phyloP scores from a whole-genome alignment of 2,329 filamentous ascomycete species.

The Paraphaeosphaeria sporulosa region DNA sequence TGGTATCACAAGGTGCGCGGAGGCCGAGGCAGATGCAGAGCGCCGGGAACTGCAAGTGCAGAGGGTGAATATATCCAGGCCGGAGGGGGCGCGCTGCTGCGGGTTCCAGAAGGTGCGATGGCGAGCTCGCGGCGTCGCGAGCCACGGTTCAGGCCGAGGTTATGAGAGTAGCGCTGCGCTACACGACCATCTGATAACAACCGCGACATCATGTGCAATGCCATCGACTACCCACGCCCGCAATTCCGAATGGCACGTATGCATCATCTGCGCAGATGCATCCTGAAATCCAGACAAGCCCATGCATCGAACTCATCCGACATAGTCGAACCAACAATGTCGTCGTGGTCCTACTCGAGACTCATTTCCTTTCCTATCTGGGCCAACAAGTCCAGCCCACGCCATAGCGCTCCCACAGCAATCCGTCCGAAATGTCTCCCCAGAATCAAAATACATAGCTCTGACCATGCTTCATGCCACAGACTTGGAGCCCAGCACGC shows the following conservation, averaged over 20 bases:
- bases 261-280: no score
- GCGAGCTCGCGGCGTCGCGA: slow-evolving; percentile 3
- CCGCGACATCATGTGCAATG: background rate
- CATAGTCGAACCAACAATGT: background rate
- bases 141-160: slow-evolving; percentile 24
- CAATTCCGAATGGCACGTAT: no score
- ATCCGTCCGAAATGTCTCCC: background rate
- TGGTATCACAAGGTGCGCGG: background rate
- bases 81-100: slow-evolving; percentile 11
- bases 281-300: background rate
- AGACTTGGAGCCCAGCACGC: background rate
- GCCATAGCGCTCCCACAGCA: background rate
- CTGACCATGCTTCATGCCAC: background rate
- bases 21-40: background rate
- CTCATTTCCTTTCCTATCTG: background rate
- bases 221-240: no score
- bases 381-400: background rate
- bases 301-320: background rate
- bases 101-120: slow-evolving; percentile 28
- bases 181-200: slow-evolving; percentile 22
- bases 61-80: slow-evolving; percentile 21
- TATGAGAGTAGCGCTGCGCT: slow-evolving; percentile 11
- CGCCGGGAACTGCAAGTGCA: slow-evolving; percentile 9
- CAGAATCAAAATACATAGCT: background rate
- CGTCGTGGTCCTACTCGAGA: background rate